Evolutionary conservation across 108 stramenopile species (phyloP), one percentile per base, ranked within the genome.

Genomic region (Cylindrotheca fusiformis): DNA sequence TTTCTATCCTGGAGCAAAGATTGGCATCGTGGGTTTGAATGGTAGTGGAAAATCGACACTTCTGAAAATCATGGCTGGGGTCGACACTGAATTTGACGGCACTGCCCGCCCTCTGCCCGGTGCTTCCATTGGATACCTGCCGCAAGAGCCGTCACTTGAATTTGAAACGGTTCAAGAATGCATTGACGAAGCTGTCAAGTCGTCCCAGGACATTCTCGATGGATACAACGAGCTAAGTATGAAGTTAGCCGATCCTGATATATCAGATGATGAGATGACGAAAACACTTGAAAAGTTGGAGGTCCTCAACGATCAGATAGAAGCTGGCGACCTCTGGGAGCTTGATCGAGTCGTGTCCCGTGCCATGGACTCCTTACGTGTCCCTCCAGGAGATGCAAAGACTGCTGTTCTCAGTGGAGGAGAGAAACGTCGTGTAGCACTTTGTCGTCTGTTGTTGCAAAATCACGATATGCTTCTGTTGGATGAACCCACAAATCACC

Each of bases 11-110:
- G 96, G 96, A 0, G 96, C 95, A 32, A 93, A 96, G 60, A 95
- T 95, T 50, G 68, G 68, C 20, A 69, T 97, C 0, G 95, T 97
- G 29, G 96, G 96, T 21, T 65, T 85, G 51, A 95, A 97, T 68
- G 95, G 95, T 10, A 73, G 75, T 29, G 68, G 59, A 44, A 55
- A 55, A 65, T 81, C 80, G 10, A 94, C 94, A 1, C 71, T 97
- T 21, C 67, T 96, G n/a, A 94, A 92, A 75, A 92, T 95, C 52
- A 93, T 97, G 89, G 96, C 94, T 3, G 96, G 93, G n/a, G 67
- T 95, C n/a, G 95, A 95, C 48, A 88, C 54, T n/a, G 91, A 93
- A 54, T 95, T 83, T 60, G 90, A 93, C 60, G 95, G 95, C 0
- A 74, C 68, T 24, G 90, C 95, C 0, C 74, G 88, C 2, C 90